These are phyloP conservation scores for Coemansia sp. DNA, from an alignment of 192 early-diverging fungal species.

Conservation along the genomic window DNA sequence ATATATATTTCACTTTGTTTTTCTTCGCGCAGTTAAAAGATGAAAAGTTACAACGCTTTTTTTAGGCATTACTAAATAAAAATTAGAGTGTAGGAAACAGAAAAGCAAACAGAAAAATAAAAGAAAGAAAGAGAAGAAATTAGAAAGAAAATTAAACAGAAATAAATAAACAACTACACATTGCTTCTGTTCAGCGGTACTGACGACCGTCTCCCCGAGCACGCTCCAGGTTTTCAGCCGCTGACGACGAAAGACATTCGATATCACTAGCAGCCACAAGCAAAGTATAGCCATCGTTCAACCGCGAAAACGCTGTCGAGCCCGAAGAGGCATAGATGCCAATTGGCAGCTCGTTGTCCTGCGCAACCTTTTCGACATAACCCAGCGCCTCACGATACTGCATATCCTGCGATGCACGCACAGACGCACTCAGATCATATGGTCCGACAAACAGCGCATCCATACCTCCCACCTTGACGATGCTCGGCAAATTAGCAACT, in stretches of 20 bases:
- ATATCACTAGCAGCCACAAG: conserved; percentile 49
- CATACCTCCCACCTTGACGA: conserved; percentile 30
- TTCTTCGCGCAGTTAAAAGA: too few relatives aligned
- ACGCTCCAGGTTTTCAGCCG: conserved; percentile 40
- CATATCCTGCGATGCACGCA: conserved; percentile 22
- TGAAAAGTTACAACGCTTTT: too few relatives aligned
- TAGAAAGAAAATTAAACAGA: background rate
- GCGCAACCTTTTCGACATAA: conserved; percentile 20
- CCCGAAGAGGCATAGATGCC: conserved; percentile 47
- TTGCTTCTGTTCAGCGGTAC: conserved; percentile 12
- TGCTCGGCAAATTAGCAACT: conserved; percentile 29
- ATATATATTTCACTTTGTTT: too few relatives aligned
- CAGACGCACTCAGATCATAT: conserved; percentile 33
- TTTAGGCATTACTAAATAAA: too few relatives aligned
- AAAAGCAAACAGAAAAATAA: too few relatives aligned
- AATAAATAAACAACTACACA: background rate
- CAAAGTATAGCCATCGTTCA: conserved; percentile 35
- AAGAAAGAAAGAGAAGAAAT: background rate
- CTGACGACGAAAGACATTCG: conserved; percentile 35
- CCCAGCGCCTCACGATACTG: conserved; percentile 25
- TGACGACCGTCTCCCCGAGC: conserved; percentile 27
- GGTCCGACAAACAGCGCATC: conserved; percentile 47
- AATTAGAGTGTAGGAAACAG: too few relatives aligned
- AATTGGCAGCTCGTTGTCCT: conserved; percentile 31
- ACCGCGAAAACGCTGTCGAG: conserved; percentile 15